phyloP scores from a whole-genome alignment of 1,284 basidiomycete species.

The Malassezia cuniculi region DNA sequence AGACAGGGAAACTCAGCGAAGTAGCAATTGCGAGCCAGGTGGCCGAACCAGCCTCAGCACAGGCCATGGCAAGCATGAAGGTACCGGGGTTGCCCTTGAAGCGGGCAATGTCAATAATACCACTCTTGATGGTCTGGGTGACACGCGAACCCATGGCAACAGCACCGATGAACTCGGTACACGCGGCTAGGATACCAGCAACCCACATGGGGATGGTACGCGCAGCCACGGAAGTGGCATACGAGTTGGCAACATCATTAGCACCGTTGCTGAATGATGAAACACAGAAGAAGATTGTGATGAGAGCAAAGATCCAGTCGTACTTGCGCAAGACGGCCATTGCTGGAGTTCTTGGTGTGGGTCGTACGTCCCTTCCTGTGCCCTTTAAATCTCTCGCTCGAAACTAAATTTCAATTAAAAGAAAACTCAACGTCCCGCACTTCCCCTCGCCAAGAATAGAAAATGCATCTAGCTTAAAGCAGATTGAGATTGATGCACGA shows the following conservation, averaged over 20 bases:
- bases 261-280: constrained; percentile 23
- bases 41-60: constrained; percentile 19
- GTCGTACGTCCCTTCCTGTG: too few relatives aligned
- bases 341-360: too few relatives aligned
- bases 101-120: constrained; percentile 17
- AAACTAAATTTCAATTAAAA: too few relatives aligned
- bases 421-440: too few relatives aligned
- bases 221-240: constrained; percentile 23
- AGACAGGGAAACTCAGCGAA: constrained; percentile 20
- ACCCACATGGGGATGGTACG: constrained; percentile 19
- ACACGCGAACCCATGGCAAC: constrained; percentile 21
- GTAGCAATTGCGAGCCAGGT: constrained; percentile 24
- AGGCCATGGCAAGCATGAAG: constrained; percentile 21
- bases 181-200: constrained; percentile 18
- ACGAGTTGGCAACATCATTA: constrained; percentile 30
- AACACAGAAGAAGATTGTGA: constrained; percentile 17
- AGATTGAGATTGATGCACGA: too few relatives aligned
- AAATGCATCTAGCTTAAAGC: too few relatives aligned
- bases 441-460: too few relatives aligned
- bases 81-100: constrained; percentile 18
- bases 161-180: constrained; percentile 26
- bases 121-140: constrained; percentile 22
- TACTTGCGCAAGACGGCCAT: too few relatives aligned
- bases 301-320: constrained; percentile 24
- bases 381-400: too few relatives aligned